Conservation (phyloP, 148 eudicot genomes). For the Fagopyrum homotropicum region DNA sequence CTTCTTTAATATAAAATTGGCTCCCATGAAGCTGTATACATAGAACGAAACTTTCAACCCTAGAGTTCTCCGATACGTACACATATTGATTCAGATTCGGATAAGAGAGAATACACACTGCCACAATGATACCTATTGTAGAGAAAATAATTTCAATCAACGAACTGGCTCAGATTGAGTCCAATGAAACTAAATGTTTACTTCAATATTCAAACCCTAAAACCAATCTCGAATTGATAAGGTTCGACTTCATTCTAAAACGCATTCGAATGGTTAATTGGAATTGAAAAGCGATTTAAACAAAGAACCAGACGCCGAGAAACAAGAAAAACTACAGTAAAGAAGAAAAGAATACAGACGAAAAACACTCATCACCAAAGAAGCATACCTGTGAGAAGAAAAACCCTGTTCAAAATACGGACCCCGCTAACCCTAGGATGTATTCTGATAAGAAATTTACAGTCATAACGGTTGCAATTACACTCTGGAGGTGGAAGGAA, state of each 20-base stretch:
- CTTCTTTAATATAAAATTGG: background rate
- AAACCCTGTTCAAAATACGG: background rate
- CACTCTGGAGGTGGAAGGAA: background rate
- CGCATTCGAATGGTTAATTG: background rate
- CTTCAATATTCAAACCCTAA: background rate
- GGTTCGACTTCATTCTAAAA: background rate
- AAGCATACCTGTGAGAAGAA: background rate
- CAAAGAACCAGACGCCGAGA: background rate
- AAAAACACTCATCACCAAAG: background rate
- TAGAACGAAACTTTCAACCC: background rate
- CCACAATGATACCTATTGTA: background rate
- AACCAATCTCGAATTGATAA: background rate
- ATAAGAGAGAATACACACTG: background rate
- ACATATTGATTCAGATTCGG: background rate
- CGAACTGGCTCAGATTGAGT: background rate
- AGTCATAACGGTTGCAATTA: background rate
- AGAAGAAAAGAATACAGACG: background rate
- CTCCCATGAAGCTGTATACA: background rate
- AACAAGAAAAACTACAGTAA: background rate
- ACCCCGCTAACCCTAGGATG: background rate
- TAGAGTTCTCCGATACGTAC: background rate
- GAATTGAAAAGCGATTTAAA: background rate
- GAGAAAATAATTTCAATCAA: background rate
- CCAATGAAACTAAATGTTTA: background rate
- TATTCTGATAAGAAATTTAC: background rate